Base-by-base conservation (phyloP, 2,329 filamentous ascomycete genomes). In the Colletotrichum graminicola region DNA sequence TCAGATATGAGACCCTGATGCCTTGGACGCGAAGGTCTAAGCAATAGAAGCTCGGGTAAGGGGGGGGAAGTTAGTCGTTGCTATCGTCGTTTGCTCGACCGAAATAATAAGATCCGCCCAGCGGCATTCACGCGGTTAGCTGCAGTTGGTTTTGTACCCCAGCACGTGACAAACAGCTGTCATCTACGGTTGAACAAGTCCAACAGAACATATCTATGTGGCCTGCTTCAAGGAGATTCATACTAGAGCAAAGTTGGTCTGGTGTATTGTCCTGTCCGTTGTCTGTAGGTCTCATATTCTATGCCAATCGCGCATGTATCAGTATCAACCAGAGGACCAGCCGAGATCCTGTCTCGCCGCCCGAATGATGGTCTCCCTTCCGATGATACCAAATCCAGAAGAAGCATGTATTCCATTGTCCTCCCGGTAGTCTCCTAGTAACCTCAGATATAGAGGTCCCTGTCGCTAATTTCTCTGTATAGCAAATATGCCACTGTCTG, bases 161-260 rank as follows among this genome's bases (percentile, higher is more conserved):
- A 52, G 45, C 70, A 74, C 72, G 72, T 74, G 72, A 74, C 72
- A 74, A 74, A 74, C 72, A 74, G 54, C 47, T 69, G 62, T 52
- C 57, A 62, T 55, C 56, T 29, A 62, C 21, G 36, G 56, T 72
- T 69, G 32, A 56, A 72, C 65, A 68, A 71, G 68, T 60, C 59
- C 47, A 64, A 54, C 57, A 41, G 52, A 43, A 36, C 32, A 21
- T 70, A 36, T 21, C 34, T 36, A 45, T 63, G 1, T n/a, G 16
- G 32, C n/a, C 10, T 39, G 36, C 26, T 34, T 43, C 23, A 12
- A 32, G 54, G n/a, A 51, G 21, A 14, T 43, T 26, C 32, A 18
- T 39, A 7, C 12, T 51, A 36, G 52, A 26, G 52, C 56, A 62
- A 70, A 29, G 39, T n/a, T 41, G 21, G 65, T n/a, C 36, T 71